Percentiles rank a stretch among this genome's conserved stretches.
Conservation (phyloP, 2,329 filamentous ascomycete species). For the Fusarium cicatricum region DNA sequence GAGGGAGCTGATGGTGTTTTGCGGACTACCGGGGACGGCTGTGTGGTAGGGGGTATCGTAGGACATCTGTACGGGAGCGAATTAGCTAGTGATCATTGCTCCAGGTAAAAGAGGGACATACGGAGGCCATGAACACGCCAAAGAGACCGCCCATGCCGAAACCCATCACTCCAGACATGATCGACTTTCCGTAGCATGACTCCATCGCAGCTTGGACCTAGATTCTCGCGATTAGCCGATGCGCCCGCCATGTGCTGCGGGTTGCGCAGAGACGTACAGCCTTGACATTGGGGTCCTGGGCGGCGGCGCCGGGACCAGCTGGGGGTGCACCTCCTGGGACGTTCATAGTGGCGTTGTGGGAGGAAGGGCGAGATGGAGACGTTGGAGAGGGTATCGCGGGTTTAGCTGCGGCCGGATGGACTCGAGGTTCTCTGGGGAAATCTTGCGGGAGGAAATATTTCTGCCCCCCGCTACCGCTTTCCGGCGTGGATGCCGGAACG, state of each 20-base stretch:
- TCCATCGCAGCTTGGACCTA: conserved; percentile 89
- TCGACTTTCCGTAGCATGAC: conserved; percentile 88
- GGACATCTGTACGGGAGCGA: conserved; percentile 74
- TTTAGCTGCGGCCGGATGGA: conserved; percentile 27
- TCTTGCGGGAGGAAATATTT: conserved; percentile 47
- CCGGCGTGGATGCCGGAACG: conserved; percentile 15
- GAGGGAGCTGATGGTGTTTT: conserved; percentile 63
- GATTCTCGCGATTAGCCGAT: conserved; percentile 9
- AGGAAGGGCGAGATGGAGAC: not conserved
- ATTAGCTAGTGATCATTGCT: conserved; percentile 5
- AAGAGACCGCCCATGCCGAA: conserved; percentile 95
- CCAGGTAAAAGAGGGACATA: conserved; percentile 56
- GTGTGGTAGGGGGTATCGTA: conserved; percentile 90
- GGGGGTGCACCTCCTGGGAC: conserved; percentile 46
- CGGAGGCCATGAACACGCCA: conserved; percentile 96
- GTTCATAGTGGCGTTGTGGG: conserved; percentile 47
- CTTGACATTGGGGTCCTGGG: conserved; percentile 62
- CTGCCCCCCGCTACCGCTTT: conserved; percentile 52
- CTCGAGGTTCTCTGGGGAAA: conserved; percentile 27
- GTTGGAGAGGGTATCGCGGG: conserved; percentile 25
- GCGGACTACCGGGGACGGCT: conserved; percentile 49
- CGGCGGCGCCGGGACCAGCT: conserved; percentile 39
- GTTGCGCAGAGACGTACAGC: conserved; percentile 48
- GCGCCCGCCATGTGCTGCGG: not conserved
- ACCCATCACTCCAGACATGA: conserved; percentile 90